A percentile compares a stretch with the other conserved stretches of the same genome.
phyloP scores from a whole-genome alignment of 768 basidiomycete species.

The Macrocybe gigantea region DNA sequence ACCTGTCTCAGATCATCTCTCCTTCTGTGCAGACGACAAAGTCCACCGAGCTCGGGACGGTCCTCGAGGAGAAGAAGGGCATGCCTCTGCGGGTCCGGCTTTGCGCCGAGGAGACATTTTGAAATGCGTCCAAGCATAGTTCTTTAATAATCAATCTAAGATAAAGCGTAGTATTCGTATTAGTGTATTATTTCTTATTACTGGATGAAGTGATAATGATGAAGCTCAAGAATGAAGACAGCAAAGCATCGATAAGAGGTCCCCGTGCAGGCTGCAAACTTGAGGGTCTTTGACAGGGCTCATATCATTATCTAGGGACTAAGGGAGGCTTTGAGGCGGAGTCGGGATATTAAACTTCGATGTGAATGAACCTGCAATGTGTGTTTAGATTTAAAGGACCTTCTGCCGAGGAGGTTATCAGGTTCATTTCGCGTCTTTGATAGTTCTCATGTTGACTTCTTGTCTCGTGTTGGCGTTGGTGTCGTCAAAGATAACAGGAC shows the following conservation, averaged over 20 bases:
- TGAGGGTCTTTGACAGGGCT: too few species aligned
- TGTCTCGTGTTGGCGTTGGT: background rate
- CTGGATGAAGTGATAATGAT: background rate
- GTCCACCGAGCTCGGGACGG: constrained; percentile 5
- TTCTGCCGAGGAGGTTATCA: too few species aligned
- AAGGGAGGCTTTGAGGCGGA: too few species aligned
- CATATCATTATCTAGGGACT: too few species aligned
- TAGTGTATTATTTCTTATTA: too few species aligned
- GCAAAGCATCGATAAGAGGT: too few species aligned
- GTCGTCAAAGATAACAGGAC: too few species aligned
- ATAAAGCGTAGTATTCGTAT: background rate
- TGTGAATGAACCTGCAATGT: too few species aligned
- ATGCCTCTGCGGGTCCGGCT: constrained; percentile 25
- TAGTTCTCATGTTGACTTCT: background rate
- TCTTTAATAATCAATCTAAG: background rate
- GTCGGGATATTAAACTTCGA: too few species aligned
- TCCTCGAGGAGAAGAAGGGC: constrained; percentile 27
- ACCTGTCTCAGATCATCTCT: constrained; percentile 41
- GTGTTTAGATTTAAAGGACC: too few species aligned
- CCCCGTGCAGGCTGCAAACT: too few species aligned
- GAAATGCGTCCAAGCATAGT: background rate
- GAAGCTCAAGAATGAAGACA: background rate
- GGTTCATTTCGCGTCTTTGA: too few species aligned
- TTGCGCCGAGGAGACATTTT: background rate
- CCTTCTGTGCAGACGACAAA: constrained; percentile 27